Base-by-base conservation (phyloP, 352 stramenopile genomes). In the Phytopythium aichiense region DNA sequence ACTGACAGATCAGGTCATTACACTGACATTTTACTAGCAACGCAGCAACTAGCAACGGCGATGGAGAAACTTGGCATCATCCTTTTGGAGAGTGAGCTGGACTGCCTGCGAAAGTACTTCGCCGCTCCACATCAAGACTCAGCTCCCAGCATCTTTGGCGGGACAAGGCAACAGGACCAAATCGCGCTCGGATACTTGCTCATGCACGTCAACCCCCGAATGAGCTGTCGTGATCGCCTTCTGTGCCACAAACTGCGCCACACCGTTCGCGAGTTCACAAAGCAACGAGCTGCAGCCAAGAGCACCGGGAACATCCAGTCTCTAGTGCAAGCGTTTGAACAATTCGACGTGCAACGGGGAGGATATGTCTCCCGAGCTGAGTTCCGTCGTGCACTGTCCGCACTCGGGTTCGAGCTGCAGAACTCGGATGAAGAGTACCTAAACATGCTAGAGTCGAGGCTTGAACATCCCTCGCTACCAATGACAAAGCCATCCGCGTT, bases 341-440 rank as follows among this genome's bases (percentile, higher is more conserved):
- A 73, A 23, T 87, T 81, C 61, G 84, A 93, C 56, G 70, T 76
- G 23, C 38, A 54, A 3, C 63, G 67, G 12, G 77, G 61, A 60
- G 76, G 81, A 0, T 72, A 69, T 51, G 64, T 93, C 30, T 86
- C 69, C 46, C 69, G 84, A 25, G 79, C 74, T 6, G 77, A 85
- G 33, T 93, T 93, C 63, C 86, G 88, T 48, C 75, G 84, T 43
- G 81, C 76, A 49, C 60, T 93, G 9, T 65, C 66, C 22, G 69
- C 77, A 7, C 55, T 91, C 30, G 85, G 85, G 0, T 94, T 92
- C 55, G 72, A 90, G n/a, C 51, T 92, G 16, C 68, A 91, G 37
- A 84, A 81, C 53, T 64, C 87, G 28, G 76, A 89, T 30, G 70
- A 73, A 15, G 75, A 79, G 30, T 87, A 86, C 58, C 76, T 66